Percentiles rank a stretch among this genome's conserved stretches.
Conservation (phyloP, 83 land plant genomes). For the Picea engelmannii region DNA sequence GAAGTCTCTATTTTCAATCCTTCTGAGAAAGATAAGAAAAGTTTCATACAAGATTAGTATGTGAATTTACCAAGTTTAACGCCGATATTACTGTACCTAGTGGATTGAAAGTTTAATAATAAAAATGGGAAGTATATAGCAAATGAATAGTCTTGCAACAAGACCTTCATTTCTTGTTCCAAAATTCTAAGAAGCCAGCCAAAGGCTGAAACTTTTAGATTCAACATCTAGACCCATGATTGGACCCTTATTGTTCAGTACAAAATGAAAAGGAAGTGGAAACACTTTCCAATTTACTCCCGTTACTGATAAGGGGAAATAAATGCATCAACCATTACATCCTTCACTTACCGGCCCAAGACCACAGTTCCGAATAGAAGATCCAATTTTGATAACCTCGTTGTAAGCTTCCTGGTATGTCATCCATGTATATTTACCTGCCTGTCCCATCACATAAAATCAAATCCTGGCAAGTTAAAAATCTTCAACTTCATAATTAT, state of each 20-base stretch:
- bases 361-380: slow-evolving; percentile 80
- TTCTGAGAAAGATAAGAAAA: no score
- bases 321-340: background rate
- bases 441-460: slow-evolving; percentile 43
- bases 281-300: background rate
- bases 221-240: background rate
- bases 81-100: no score
- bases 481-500: background rate
- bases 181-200: background rate
- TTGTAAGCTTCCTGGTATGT: slow-evolving; percentile 88
- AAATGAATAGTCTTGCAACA: background rate
- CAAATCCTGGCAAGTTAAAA: background rate
- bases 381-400: slow-evolving; percentile 70
- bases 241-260: background rate
- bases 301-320: background rate
- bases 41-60: no score
- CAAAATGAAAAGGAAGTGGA: background rate
- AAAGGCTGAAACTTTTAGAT: background rate
- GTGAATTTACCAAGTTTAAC: no score
- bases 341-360: slow-evolving; percentile 58
- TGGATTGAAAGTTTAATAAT: no score
- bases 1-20: no score
- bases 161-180: background rate
- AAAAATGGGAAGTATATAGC: no score
- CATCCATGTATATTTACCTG: slow-evolving; percentile 87